Percentiles rank a stretch among this genome's conserved stretches.
Evolutionary conservation across 1,284 basidiomycete genomes (phyloP).

Genomic region (Inonotus hispidus): DNA sequence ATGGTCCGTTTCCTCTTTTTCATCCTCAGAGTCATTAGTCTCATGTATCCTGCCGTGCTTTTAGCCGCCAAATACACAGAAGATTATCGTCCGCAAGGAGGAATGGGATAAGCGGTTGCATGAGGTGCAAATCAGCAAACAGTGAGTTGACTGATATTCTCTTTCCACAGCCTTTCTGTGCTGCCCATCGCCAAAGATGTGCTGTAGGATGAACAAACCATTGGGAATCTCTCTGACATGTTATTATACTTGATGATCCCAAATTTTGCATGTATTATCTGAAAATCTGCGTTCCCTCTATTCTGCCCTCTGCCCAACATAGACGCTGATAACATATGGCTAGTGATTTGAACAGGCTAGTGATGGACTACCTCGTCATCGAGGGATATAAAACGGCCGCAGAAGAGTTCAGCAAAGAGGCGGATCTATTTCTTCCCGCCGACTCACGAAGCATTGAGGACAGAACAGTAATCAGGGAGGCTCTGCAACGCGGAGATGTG

Average conservation of each 20-base stretch:
- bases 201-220: constrained; percentile 50
- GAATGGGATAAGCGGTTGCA: constrained; percentile 74
- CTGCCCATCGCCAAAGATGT: background rate
- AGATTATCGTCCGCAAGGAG: constrained; percentile 56
- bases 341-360: constrained; percentile 91
- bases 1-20: constrained; percentile 28
- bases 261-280: constrained; percentile 79
- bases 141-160: constrained; percentile 51
- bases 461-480: constrained; percentile 90
- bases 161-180: background rate
- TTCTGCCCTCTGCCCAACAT: constrained; percentile 12
- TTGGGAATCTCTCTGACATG: constrained; percentile 88
- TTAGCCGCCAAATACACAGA: constrained; percentile 29
- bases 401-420: constrained; percentile 88
- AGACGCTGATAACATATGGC: constrained; percentile 21
- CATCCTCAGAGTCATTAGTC: background rate
- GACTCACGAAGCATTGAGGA: constrained; percentile 92
- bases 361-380: constrained; percentile 97
- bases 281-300: constrained; percentile 33
- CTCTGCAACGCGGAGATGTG: constrained; percentile 90
- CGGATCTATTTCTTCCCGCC: constrained; percentile 68
- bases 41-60: constrained; percentile 10
- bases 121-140: constrained; percentile 69
- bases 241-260: constrained; percentile 48
- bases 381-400: constrained; percentile 97